Evolutionary conservation across 2,329 filamentous ascomycete species (phyloP), one percentile per base, ranked within the genome.

Genomic region (Claviceps spartinae): DNA sequence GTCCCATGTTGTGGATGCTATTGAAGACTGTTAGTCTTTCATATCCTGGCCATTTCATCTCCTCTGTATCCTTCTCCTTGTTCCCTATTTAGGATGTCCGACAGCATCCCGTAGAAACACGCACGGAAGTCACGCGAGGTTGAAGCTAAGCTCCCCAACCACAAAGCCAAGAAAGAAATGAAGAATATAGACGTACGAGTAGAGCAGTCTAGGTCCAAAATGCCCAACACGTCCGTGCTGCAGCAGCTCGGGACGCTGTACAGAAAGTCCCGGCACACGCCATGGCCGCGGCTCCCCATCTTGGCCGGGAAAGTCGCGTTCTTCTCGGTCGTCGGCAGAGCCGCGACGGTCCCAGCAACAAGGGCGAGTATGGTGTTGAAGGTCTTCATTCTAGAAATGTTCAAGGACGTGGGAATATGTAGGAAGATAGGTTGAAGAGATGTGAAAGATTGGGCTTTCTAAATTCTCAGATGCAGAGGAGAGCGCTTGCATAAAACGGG

Each of bases 231-330:
- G 22, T 41, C 48, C 11, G 30, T 50, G 18, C 37, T 9, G 47
- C 52, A 53, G 52, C 52, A 53, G 18, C 8, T 18, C 1, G 52
- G 41, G 5, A 38, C 41, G 45, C 20, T 48, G 50, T 47, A 52
- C 5, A 51, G 36, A 6, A 30, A 13, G 11, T 34, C 16, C 18
- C 8, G n/a, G 43, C 47, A 50, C 40, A 50, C 9, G 20, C 20
- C 48, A 6, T n/a, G 16, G 16, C n/a, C n/a, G 38, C 16, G 38
- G 26, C n/a, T 41, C 13, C 20, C 41, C 22, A 37, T 24, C 20
- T 24, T 20, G 22, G 50, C 52, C 18, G 42, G 20, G 11, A 44
- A n/a, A 44, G 20, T 9, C 2, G n/a, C 42, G 18, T 24, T 20
- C 20, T 18, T n/a, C 11, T 20, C 42, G 20, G 11, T 44, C 18